A percentile compares a stretch with the other conserved stretches of the same genome.
phyloP scores from a whole-genome alignment of 2,329 filamentous ascomycete genomes.

The Ceratocystis colombiana region DNA sequence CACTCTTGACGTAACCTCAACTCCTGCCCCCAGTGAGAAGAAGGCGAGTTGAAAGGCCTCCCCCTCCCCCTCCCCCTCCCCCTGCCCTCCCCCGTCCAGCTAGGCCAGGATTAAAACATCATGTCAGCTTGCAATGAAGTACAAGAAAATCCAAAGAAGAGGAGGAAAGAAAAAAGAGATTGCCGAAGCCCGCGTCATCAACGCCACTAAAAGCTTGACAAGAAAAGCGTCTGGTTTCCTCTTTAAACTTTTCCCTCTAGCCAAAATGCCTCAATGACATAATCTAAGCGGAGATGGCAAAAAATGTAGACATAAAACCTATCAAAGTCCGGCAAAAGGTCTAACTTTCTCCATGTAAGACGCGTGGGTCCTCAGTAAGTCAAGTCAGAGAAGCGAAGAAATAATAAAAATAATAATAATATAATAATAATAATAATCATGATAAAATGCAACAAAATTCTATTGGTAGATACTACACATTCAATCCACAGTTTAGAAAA shows the following conservation, averaged over 20 bases:
- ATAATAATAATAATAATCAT: too few species aligned
- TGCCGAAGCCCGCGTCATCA: not conserved
- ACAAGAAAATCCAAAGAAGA: not conserved
- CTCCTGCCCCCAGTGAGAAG: not conserved
- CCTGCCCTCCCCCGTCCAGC: not conserved
- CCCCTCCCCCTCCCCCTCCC: too few species aligned
- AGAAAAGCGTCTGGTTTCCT: not conserved
- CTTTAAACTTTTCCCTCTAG: not conserved
- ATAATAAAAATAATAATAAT: too few species aligned
- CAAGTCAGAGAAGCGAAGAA: too few species aligned
- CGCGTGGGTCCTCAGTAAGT: not conserved
- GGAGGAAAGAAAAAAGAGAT: not conserved
- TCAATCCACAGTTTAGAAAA: too few species aligned
- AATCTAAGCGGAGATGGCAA: not conserved
- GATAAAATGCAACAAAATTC: too few species aligned
- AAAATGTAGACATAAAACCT: not conserved
- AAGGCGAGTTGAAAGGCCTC: too few species aligned
- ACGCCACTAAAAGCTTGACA: not conserved
- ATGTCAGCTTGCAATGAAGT: slow-evolving; percentile 11
- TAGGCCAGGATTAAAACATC: not conserved
- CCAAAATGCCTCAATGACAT: slow-evolving; percentile 15
- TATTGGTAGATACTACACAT: too few species aligned
- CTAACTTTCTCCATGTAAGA: slow-evolving; percentile 9
- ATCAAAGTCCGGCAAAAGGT: not conserved
- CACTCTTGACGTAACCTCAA: not conserved